Evolutionary conservation across 23 red algal species (phyloP).

Genomic region (Gracilariopsis chorda): DNA sequence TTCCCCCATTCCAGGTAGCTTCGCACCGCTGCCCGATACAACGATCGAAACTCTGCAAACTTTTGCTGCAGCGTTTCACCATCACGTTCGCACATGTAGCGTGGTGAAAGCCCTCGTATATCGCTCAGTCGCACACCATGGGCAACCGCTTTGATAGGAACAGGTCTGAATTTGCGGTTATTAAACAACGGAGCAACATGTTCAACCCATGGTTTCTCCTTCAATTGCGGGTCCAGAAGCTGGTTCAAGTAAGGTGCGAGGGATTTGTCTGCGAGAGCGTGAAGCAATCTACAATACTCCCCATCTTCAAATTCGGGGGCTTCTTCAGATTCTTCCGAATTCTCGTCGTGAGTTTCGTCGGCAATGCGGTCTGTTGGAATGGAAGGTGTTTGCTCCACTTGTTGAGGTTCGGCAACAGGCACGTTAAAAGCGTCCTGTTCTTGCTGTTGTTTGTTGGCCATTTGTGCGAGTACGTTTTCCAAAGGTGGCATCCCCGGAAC

Average conservation of each 20-base stretch:
- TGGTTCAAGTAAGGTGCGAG: neutral
- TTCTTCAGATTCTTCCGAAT: neutral
- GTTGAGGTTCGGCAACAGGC: no score
- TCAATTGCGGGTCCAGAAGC: neutral
- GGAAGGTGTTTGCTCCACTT: no score
- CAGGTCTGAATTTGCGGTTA: slow-evolving; percentile 9
- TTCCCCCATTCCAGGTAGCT: slow-evolving; percentile 11
- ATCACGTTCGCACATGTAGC: neutral
- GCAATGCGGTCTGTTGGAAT: no score
- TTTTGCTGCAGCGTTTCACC: neutral
- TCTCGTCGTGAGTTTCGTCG: slow-evolving; percentile 12
- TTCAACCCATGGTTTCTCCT: slow-evolving; percentile 7
- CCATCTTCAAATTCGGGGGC: slow-evolving; percentile 1
- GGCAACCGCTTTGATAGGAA: neutral
- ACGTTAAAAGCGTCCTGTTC: no score
- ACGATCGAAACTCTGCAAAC: slow-evolving; percentile 22
- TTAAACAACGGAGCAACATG: slow-evolving; percentile 36
- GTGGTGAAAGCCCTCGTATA: slow-evolving; percentile 21
- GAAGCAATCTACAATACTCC: slow-evolving; percentile 45
- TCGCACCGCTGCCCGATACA: slow-evolving; percentile 14
- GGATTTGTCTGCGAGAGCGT: slow-evolving; percentile 24
- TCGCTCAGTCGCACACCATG: slow-evolving; percentile 15
- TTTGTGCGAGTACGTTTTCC: neutral
- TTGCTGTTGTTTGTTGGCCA: no score
- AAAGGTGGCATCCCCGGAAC: slow-evolving; percentile 8